Evolutionary conservation across 305 asterid genomes (phyloP), one percentile per base, ranked within the genome.

Genomic region (Rubia peregrina): DNA sequence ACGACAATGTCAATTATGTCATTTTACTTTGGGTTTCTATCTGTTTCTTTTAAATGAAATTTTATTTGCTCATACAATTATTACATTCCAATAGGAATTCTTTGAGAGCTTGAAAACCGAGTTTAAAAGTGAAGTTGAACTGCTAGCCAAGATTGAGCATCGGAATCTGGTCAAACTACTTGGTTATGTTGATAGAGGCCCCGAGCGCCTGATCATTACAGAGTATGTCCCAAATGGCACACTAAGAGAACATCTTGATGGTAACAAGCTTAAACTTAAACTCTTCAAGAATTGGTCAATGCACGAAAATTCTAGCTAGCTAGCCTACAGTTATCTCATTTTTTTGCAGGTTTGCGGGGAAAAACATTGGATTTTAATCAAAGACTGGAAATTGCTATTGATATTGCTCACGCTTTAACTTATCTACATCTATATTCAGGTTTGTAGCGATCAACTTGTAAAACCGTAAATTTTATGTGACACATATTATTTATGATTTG

Each of bases 361-460:
- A 91, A 81, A 74, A 84, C 83, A 76, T 80, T 93, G 83, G 98
- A 91, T 81, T 93, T 93, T 82, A 82, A 84, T 85, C 97, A 93
- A 73, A 85, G 97, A 69, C 96, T 93, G 53, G 97, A 87, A 80
- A 93, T 93, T 73, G 80, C 94, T 78, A 95, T 95, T 71, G 98
- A 95, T 74, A 83, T 95, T 42, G 95, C 96, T 78, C 97, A 91
- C 73, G 99, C 91, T 80, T 84, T 95, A 72, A 90, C 99, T 9
- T 91, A 89, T 80, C 94, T 95, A 76, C 99, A 95, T 82, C 77
- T 88, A 33, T 95, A 95, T 82, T 87, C 99, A 24, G 99, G 99
- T 79, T 71, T 68, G 46, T 65, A 40, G 11, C 40, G 16, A 68
- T 68, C 9, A 55, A 69, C 49, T 53, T 53, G 64, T 51, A 55